phyloP scores from a whole-genome alignment of 2,329 filamentous ascomycete genomes.

The Raffaelea albimanens region DNA sequence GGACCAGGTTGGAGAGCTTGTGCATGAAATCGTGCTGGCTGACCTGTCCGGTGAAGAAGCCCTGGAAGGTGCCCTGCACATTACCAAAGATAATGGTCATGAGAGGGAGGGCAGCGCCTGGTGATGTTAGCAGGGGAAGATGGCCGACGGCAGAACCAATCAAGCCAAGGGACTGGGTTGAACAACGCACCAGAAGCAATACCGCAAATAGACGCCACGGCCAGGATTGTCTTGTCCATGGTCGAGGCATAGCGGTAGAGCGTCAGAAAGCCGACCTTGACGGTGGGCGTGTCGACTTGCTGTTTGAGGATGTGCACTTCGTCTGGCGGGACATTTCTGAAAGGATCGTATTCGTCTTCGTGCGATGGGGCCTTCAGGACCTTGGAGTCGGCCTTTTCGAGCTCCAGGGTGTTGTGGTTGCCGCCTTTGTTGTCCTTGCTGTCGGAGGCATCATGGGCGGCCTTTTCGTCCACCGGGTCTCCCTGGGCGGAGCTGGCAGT shows the following conservation, averaged over 20 bases:
- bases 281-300: constrained; percentile 56
- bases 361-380: constrained; percentile 17
- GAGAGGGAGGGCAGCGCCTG: constrained; percentile 63
- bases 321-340: constrained; percentile 51
- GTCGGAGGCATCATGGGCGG: not conserved
- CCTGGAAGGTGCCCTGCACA: constrained; percentile 62
- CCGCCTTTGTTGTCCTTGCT: not conserved
- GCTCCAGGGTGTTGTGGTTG: no score
- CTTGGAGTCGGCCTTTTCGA: constrained; percentile 35
- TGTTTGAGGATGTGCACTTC: constrained; percentile 59
- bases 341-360: constrained; percentile 29
- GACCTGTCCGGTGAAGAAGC: constrained; percentile 43
- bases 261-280: constrained; percentile 54
- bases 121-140: constrained; percentile 16
- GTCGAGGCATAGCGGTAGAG: constrained; percentile 63
- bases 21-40: constrained; percentile 46
- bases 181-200: constrained; percentile 34
- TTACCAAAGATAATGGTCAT: constrained; percentile 79
- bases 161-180: not conserved
- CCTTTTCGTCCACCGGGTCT: constrained; percentile 20
- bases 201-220: constrained; percentile 50
- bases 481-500: constrained; percentile 25
- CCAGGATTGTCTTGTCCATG: constrained; percentile 55
- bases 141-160: not conserved
- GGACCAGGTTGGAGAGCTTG: constrained; percentile 52